Evolutionary conservation across 441 rosid species (phyloP).

Genomic region (Gossypium gossypioides): DNA sequence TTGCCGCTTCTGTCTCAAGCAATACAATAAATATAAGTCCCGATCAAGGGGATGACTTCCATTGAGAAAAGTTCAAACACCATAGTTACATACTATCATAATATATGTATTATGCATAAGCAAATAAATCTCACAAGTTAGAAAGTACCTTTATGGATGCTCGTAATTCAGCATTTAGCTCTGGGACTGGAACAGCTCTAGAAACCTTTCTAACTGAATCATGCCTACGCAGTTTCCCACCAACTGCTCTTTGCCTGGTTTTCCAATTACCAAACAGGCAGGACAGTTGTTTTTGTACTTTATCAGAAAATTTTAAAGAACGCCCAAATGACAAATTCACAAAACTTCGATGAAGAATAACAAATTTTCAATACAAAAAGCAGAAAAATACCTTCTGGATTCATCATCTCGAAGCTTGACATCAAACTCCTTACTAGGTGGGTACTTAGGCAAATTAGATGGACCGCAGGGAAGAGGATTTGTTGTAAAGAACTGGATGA

Average conservation of each 20-base stretch:
- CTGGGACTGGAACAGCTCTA: constrained; percentile 54
- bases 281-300: neutral
- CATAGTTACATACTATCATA: constrained; percentile 25
- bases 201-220: constrained; percentile 28
- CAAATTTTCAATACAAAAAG: neutral
- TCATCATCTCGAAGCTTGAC: constrained; percentile 59
- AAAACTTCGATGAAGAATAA: neutral
- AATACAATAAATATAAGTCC: constrained; percentile 2
- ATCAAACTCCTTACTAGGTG: constrained; percentile 75
- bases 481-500: constrained; percentile 58
- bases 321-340: neutral
- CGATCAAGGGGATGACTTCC: neutral
- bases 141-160: constrained; percentile 43
- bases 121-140: neutral
- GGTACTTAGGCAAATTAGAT: constrained; percentile 69
- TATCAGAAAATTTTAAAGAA: neutral
- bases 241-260: constrained; percentile 38
- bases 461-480: constrained; percentile 71
- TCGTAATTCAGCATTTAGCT: constrained; percentile 59
- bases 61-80: constrained; percentile 15
- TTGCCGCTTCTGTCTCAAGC: constrained; percentile 35
- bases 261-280: constrained; percentile 6
- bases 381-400: constrained; percentile 40
- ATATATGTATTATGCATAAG: constrained; percentile 19
- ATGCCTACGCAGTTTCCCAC: constrained; percentile 29